These are phyloP conservation scores for Asterionellopsis glacialis DNA, from an alignment of 108 stramenopile genomes.

Conservation along the genomic window DNA sequence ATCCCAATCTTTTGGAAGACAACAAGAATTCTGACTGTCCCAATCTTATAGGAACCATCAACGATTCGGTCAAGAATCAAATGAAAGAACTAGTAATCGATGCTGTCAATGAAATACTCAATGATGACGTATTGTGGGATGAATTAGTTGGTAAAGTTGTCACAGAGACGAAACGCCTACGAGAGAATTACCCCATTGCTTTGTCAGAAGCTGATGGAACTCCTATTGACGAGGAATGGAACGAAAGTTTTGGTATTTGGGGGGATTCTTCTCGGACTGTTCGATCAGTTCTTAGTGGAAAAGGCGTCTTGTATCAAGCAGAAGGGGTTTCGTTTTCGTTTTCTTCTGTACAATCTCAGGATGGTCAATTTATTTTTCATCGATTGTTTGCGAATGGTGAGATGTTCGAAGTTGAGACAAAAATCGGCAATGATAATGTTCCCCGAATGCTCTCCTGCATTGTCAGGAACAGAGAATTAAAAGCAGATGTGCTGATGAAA, in stretches of 20 bases:
- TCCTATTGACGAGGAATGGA: constrained; percentile 12
- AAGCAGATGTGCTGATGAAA: too few relatives aligned
- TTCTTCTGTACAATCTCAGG: constrained; percentile 27
- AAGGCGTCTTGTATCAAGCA: constrained; percentile 50
- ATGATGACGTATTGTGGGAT: constrained; percentile 62
- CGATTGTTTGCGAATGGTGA: constrained; percentile 53
- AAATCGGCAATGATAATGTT: too few relatives aligned
- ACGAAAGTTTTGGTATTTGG: constrained; percentile 27
- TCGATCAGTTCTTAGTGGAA: constrained; percentile 25
- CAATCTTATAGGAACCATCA: neutral
- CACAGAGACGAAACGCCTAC: constrained; percentile 57
- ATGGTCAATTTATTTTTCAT: constrained; percentile 4
- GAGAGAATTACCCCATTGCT: constrained; percentile 46
- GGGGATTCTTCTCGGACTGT: constrained; percentile 28
- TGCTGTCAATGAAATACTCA: constrained; percentile 39
- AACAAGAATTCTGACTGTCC: constrained; percentile 1
- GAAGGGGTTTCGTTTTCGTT: constrained; percentile 75
- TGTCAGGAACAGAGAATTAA: too few relatives aligned
- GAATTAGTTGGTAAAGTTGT: constrained; percentile 62
- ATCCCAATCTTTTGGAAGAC: constrained; percentile 25
- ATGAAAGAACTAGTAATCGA: constrained; percentile 55
- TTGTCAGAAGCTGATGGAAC: constrained; percentile 16
- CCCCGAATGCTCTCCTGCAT: too few relatives aligned
- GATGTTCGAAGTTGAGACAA: constrained; percentile 11
- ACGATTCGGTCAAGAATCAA: constrained; percentile 35